These are phyloP conservation scores for Pseudocercospora eumusae DNA, from an alignment of 2,329 filamentous ascomycete genomes.

Conservation along the genomic window DNA sequence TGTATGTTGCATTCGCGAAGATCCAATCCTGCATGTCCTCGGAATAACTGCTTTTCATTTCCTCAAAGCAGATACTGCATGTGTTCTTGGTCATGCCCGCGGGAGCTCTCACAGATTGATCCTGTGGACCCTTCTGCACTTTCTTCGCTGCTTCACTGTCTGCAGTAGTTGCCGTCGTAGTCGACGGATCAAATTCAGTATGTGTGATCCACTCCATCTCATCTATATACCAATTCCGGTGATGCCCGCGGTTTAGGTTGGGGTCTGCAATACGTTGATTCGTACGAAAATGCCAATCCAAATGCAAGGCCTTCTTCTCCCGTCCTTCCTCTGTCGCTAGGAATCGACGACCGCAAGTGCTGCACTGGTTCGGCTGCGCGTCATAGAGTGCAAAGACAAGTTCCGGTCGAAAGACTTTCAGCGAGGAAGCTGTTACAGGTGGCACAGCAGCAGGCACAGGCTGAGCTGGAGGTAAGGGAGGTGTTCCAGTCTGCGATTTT, in stretches of 20 bases:
- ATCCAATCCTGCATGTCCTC: constrained; percentile 96
- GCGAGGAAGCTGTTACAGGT: constrained; percentile 32
- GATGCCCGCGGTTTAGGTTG: constrained; percentile 74
- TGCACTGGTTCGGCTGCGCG: constrained; percentile 80
- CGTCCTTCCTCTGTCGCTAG: constrained; percentile 73
- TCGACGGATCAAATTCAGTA: constrained; percentile 70
- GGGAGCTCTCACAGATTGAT: constrained; percentile 79
- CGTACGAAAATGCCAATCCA: constrained; percentile 98
- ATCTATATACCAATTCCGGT: constrained; percentile 93
- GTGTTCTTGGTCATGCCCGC: constrained; percentile 72
- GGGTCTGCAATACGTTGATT: constrained; percentile 86
- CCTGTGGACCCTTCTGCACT: constrained; percentile 59
- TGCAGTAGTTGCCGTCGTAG: constrained; percentile 46
- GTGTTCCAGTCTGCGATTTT: constrained; percentile 27
- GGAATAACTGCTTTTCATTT: constrained; percentile 88
- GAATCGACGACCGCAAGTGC: constrained; percentile 88
- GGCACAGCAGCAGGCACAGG: constrained; percentile 8
- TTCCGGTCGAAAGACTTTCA: constrained; percentile 64
- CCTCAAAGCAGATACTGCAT: constrained; percentile 94
- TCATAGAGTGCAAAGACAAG: constrained; percentile 76
- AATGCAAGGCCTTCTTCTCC: constrained; percentile 83
- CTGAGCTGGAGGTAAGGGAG: constrained; percentile 20
- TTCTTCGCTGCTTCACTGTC: constrained; percentile 44
- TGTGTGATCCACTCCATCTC: constrained; percentile 91
- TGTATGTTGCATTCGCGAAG: constrained; percentile 83